A percentile compares a stretch with the other conserved stretches of the same genome.
Conservation (phyloP, 768 basidiomycete genomes). For the Rhizopogon vinicolor region DNA sequence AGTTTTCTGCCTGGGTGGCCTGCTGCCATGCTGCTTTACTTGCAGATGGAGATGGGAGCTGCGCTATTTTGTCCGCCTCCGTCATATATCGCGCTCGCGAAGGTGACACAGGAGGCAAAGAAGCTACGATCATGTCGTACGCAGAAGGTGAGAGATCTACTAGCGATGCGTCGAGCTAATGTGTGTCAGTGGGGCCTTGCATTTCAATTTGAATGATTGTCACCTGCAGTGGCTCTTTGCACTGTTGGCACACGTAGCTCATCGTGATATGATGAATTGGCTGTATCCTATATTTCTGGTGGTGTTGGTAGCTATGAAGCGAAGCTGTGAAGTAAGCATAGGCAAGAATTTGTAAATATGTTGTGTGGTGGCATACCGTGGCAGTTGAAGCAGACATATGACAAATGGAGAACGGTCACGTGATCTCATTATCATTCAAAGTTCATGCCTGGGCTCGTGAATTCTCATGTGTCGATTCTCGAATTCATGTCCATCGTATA, state of each 20-base stretch:
- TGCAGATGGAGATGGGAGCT: constrained; percentile 43
- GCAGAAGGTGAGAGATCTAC: constrained; percentile 81
- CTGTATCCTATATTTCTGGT: background rate
- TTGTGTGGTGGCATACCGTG: too few relatives aligned
- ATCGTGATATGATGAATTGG: constrained; percentile 18
- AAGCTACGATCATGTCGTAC: constrained; percentile 79
- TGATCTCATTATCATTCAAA: too few relatives aligned
- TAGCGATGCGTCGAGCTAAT: constrained; percentile 85
- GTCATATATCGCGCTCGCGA: constrained; percentile 32
- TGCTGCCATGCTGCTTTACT: constrained; percentile 64
- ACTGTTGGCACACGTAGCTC: constrained; percentile 76
- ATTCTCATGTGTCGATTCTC: too few relatives aligned
- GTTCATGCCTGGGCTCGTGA: too few relatives aligned
- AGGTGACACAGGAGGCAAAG: constrained; percentile 53
- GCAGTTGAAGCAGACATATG: too few relatives aligned
- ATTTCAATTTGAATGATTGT: constrained; percentile 3
- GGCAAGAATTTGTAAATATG: background rate
- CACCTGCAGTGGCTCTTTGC: constrained; percentile 87
- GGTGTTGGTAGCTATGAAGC: background rate
- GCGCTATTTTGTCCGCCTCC: constrained; percentile 41
- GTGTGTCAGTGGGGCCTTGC: constrained; percentile 4
- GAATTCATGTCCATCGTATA: too few relatives aligned
- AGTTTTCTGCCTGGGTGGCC: constrained; percentile 37
- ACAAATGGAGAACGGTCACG: too few relatives aligned
- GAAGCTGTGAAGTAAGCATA: background rate